These are phyloP conservation scores for Cryptosporidium sp. DNA, from an alignment of 169 alveolate genomes.

Conservation along the genomic window DNA sequence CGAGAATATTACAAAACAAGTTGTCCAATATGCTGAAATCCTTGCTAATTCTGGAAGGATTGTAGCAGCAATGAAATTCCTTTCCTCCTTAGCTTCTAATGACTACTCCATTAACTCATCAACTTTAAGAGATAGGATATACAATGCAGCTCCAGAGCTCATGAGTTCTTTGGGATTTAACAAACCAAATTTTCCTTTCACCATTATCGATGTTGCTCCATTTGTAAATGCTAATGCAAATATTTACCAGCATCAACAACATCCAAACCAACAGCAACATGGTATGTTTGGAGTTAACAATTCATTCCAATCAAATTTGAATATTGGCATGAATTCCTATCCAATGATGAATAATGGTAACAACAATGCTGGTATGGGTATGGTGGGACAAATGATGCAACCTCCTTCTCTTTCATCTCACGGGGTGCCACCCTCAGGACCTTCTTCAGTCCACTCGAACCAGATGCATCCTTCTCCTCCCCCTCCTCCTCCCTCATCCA, in stretches of 20 bases:
- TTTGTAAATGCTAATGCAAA: slow-evolving; percentile 1
- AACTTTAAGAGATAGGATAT: slow-evolving; percentile 79
- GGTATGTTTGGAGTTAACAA: slow-evolving; percentile 18
- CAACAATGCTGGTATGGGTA: not conserved
- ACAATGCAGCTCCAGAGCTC: slow-evolving; percentile 81
- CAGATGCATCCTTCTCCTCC: slow-evolving; percentile 15
- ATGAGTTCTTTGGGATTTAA: slow-evolving; percentile 62
- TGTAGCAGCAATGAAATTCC: slow-evolving; percentile 81
- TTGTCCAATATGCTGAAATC: slow-evolving; percentile 81
- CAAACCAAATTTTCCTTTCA: slow-evolving; percentile 79
- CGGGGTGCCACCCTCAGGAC: not conserved
- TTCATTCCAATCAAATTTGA: not conserved
- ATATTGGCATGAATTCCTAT: not conserved
- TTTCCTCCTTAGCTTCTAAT: slow-evolving; percentile 77
- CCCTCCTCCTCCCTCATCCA: slow-evolving; percentile 3
- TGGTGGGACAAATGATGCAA: slow-evolving; percentile 22
- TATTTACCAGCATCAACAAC: slow-evolving; percentile 43
- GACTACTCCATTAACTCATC: slow-evolving; percentile 78
- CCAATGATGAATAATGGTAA: not conserved
- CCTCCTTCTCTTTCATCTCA: slow-evolving; percentile 12
- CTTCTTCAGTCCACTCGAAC: not conserved
- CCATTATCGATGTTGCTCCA: slow-evolving; percentile 76
- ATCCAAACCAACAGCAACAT: not conserved
- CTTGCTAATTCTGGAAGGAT: slow-evolving; percentile 82
- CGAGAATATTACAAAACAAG: slow-evolving; percentile 78